These are phyloP conservation scores for Fomitopsis betulina DNA, from an alignment of 1,284 basidiomycete genomes.

Conservation along the genomic window DNA sequence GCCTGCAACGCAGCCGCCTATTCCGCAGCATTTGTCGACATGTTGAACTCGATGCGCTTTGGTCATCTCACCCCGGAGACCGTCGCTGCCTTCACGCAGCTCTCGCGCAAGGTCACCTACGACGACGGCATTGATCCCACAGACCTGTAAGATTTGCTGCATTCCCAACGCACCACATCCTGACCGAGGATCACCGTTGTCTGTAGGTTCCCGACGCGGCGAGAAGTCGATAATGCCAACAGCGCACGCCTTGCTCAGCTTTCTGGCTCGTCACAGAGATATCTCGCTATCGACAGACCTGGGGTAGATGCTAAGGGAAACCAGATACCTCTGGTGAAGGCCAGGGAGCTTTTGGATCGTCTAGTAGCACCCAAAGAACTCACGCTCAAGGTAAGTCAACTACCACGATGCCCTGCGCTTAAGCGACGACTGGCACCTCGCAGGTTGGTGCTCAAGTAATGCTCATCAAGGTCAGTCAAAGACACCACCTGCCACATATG, in stretches of 20 bases:
- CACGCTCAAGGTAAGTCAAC: constrained; percentile 21
- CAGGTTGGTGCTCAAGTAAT: constrained; percentile 61
- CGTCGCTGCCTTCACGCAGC: constrained; percentile 49
- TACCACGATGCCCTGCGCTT: too few relatives aligned
- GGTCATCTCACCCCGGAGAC: constrained; percentile 44
- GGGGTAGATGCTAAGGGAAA: constrained; percentile 22
- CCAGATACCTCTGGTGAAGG: constrained; percentile 14
- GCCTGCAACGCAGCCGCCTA: background rate
- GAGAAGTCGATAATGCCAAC: constrained; percentile 60
- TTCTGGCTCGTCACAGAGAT: constrained; percentile 28
- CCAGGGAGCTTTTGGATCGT: constrained; percentile 26
- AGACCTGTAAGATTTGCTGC: constrained; percentile 52
- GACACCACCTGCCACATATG: background rate
- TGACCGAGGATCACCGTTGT: constrained; percentile 19
- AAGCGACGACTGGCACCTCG: background rate
- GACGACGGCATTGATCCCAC: constrained; percentile 77
- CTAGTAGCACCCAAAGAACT: constrained; percentile 27
- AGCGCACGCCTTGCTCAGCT: constrained; percentile 35
- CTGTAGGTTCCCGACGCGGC: constrained; percentile 50
- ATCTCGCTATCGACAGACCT: constrained; percentile 32
- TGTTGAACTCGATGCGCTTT: constrained; percentile 71
- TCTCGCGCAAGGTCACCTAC: constrained; percentile 59
- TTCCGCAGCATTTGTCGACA: constrained; percentile 53
- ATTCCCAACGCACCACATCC: background rate
- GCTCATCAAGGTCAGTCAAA: constrained; percentile 60